Evolutionary conservation across 352 stramenopile genomes (phyloP).

Genomic region (Phytophthora tentaculata): DNA sequence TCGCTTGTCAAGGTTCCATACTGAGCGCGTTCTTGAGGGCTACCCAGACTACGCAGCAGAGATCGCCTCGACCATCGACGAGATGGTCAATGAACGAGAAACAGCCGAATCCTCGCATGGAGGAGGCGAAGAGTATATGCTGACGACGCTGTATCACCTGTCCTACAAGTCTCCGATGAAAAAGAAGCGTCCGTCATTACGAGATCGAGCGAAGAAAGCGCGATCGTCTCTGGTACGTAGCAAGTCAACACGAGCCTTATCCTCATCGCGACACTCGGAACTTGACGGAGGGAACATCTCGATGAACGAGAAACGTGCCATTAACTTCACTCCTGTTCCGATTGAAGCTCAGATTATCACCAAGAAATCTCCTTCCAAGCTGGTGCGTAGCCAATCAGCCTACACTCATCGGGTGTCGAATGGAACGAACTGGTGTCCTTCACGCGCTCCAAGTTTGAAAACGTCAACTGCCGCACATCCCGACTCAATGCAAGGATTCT

Average conservation of each 20-base stretch:
- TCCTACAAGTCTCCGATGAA: slow-evolving; percentile 24
- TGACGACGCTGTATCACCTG: slow-evolving; percentile 60
- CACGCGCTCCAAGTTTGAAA: slow-evolving; percentile 11
- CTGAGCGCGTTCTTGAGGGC: slow-evolving; percentile 61
- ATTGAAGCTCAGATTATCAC: slow-evolving; percentile 6
- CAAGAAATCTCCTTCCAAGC: slow-evolving; percentile 5
- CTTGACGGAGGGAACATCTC: slow-evolving; percentile 34
- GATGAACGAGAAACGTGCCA: slow-evolving; percentile 32
- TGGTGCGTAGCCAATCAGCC: slow-evolving; percentile 63
- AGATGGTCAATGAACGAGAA: slow-evolving; percentile 52
- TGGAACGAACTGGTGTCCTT: slow-evolving; percentile 20
- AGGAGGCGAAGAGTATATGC: slow-evolving; percentile 53
- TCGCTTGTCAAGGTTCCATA: slow-evolving; percentile 65
- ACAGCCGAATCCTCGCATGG: slow-evolving; percentile 9
- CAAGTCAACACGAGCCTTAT: slow-evolving; percentile 35
- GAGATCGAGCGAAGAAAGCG: slow-evolving; percentile 10
- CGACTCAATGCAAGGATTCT: slow-evolving; percentile 43
- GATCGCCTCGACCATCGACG: slow-evolving; percentile 51
- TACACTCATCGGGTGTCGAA: slow-evolving; percentile 39
- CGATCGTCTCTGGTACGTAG: slow-evolving; percentile 26
- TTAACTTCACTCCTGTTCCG: slow-evolving; percentile 15
- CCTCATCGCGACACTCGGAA: slow-evolving; percentile 27
- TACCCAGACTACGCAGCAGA: slow-evolving; percentile 60
- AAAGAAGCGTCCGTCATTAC: slow-evolving; percentile 20
- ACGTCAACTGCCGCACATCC: not conserved